A percentile compares a stretch with the other conserved stretches of the same genome.
phyloP scores from a whole-genome alignment of 768 basidiomycete species.

The Lentinula sp. region DNA sequence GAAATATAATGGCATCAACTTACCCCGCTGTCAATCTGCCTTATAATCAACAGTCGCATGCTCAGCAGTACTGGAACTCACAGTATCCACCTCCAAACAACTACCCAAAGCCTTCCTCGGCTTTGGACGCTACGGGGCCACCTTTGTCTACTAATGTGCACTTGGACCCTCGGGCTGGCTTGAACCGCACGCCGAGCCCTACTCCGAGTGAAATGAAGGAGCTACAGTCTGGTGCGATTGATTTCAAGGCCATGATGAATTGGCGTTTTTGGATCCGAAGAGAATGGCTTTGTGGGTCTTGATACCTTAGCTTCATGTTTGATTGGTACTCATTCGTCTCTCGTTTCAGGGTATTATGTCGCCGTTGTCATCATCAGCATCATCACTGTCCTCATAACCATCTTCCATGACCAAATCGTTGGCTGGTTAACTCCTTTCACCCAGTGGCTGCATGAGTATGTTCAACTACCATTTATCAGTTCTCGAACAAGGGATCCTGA shows the following conservation, averaged over 20 bases:
- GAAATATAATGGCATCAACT: not conserved
- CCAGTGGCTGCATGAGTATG: constrained; percentile 55
- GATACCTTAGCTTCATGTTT: not conserved
- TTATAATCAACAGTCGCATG: not conserved
- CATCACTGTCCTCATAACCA: constrained; percentile 44
- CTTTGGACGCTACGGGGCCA: not conserved
- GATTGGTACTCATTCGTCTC: not conserved
- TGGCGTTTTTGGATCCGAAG: constrained; percentile 49
- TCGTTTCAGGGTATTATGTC: constrained; percentile 43
- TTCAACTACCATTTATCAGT: not conserved
- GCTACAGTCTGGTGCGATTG: constrained; percentile 35
- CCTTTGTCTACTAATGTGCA: not conserved
- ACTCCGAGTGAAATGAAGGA: constrained; percentile 54
- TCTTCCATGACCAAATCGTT: constrained; percentile 72
- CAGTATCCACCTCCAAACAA: constrained; percentile 1
- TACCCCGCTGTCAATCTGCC: not conserved
- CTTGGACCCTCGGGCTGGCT: constrained; percentile 10
- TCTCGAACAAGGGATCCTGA: not conserved
- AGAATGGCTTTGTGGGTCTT: constrained; percentile 50
- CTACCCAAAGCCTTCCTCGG: not conserved
- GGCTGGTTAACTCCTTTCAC: constrained; percentile 61
- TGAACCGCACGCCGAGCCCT: constrained; percentile 51
- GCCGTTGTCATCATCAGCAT: constrained; percentile 38
- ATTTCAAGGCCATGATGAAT: constrained; percentile 35
- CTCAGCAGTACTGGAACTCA: constrained; percentile 4